Conservation (phyloP, 2,329 filamentous ascomycete species). For the Cryphonectria carpinicola region DNA sequence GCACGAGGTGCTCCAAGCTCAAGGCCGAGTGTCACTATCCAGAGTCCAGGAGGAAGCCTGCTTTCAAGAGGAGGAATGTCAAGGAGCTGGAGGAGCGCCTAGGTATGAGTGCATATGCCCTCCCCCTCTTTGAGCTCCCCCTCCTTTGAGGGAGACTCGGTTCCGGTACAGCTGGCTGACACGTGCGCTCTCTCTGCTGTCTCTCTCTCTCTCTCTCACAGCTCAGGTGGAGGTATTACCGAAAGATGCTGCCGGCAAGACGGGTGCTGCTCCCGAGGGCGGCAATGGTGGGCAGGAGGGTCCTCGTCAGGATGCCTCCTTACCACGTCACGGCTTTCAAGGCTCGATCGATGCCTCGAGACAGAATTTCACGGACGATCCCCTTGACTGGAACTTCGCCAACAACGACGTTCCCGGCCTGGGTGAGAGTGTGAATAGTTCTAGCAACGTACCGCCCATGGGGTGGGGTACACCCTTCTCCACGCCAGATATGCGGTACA, state of each 20-base stretch:
- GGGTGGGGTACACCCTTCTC: background rate
- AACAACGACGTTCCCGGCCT: slow-evolving; percentile 1
- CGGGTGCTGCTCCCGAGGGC: slow-evolving; percentile 31
- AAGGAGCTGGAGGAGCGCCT: slow-evolving; percentile 87
- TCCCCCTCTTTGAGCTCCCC: background rate
- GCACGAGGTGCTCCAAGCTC: slow-evolving; percentile 76
- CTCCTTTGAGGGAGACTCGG: background rate
- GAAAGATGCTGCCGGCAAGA: slow-evolving; percentile 59
- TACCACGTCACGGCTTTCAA: background rate
- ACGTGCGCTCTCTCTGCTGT: slow-evolving; percentile 17
- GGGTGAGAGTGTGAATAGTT: background rate
- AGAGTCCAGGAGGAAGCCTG: slow-evolving; percentile 84
- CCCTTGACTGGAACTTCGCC: slow-evolving; percentile 13
- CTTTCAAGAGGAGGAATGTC: slow-evolving; percentile 86
- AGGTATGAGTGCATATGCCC: slow-evolving; percentile 54
- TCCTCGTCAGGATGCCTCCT: slow-evolving; percentile 1
- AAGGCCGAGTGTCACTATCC: slow-evolving; percentile 84
- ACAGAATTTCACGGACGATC: slow-evolving; percentile 3
- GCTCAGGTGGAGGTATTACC: slow-evolving; percentile 82
- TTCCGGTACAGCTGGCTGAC: background rate
- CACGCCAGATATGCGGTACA: slow-evolving; percentile 10
- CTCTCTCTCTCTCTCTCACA: slow-evolving; percentile 42
- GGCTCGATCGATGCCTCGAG: background rate
- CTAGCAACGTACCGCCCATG: background rate
- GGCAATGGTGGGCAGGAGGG: slow-evolving; percentile 15